These are phyloP conservation scores for Thalia dealbata DNA, from an alignment of 176 grass and related monocot genomes.

Conservation along the genomic window DNA sequence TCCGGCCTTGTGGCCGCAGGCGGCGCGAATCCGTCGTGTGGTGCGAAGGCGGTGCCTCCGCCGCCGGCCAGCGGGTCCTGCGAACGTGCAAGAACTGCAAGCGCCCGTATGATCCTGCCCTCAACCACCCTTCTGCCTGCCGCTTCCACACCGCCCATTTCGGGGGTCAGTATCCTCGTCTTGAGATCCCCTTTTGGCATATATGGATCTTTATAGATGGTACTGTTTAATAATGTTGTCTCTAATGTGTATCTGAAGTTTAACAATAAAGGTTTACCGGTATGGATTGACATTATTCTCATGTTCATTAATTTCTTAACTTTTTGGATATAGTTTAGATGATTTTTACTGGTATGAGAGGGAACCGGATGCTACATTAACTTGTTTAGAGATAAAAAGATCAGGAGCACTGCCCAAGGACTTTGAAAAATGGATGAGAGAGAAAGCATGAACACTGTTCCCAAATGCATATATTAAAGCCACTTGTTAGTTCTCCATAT, in stretches of 20 bases:
- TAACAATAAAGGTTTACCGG: background rate
- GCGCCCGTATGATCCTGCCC: slow-evolving; percentile 54
- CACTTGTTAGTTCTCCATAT: background rate
- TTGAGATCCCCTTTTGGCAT: background rate
- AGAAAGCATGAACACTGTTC: background rate
- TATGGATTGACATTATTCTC: background rate
- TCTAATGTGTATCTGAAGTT: background rate
- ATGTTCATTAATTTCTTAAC: background rate
- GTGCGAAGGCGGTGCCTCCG: slow-evolving; percentile 3
- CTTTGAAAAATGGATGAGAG: too few relatives aligned
- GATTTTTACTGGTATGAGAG: background rate
- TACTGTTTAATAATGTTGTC: background rate
- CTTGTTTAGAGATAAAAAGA: too few relatives aligned
- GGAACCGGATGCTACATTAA: too few relatives aligned
- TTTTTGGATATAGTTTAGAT: background rate
- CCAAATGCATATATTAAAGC: background rate
- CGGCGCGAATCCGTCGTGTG: background rate
- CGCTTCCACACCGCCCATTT: slow-evolving; percentile 60
- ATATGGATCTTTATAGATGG: background rate
- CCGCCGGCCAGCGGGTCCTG: slow-evolving; percentile 3
- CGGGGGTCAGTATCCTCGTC: slow-evolving; percentile 30
- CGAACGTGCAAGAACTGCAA: slow-evolving; percentile 90
- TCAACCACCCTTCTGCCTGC: slow-evolving; percentile 46
- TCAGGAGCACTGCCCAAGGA: too few relatives aligned
- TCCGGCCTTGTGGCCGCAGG: background rate